Conservation (phyloP, 1,284 basidiomycete species). For the Athelia psychrophila region DNA sequence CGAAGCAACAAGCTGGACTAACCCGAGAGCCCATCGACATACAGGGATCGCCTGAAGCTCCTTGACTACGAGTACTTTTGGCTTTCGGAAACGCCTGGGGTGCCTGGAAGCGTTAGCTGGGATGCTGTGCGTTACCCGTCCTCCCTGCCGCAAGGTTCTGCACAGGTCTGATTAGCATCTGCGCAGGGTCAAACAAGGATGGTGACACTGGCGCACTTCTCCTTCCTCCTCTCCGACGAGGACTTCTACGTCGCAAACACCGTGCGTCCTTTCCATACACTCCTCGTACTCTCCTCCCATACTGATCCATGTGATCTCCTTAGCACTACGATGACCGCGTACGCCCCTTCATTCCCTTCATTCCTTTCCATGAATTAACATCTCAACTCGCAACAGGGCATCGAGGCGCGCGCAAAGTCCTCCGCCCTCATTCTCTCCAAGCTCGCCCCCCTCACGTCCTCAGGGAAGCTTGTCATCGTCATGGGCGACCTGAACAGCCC, state of each 20-base stretch:
- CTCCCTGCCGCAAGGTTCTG: background rate
- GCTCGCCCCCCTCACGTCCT: background rate
- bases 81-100: background rate
- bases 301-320: background rate
- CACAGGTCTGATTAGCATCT: background rate
- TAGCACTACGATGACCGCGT: constrained; percentile 1
- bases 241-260: background rate
- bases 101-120: background rate
- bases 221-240: background rate
- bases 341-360: background rate
- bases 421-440: background rate
- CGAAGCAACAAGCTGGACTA: too few species aligned
- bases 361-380: background rate
- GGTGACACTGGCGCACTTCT: constrained; percentile 1
- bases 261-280: background rate
- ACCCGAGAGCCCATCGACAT: background rate
- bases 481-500: background rate
- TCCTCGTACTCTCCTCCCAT: background rate
- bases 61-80: background rate
- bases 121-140: background rate
- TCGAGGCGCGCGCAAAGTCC: background rate
- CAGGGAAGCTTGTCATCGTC: background rate
- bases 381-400: background rate
- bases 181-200: background rate
- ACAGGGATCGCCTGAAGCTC: background rate